These are phyloP conservation scores for Colletotrichum cuscutae DNA, from an alignment of 2,329 filamentous ascomycete genomes.

Conservation along the genomic window DNA sequence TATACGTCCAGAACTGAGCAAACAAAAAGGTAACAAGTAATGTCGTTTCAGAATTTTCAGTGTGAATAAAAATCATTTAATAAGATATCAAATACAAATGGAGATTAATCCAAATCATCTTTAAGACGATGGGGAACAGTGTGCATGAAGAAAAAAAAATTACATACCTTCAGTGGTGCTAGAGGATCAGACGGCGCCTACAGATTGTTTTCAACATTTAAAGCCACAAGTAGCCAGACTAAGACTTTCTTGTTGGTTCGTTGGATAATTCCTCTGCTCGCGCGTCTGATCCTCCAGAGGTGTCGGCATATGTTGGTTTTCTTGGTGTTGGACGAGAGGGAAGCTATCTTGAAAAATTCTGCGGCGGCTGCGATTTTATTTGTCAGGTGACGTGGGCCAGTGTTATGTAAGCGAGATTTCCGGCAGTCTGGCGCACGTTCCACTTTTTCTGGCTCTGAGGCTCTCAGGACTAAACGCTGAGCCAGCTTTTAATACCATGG, in stretches of 20 bases:
- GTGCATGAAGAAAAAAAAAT: too few relatives aligned
- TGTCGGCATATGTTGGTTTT: not conserved
- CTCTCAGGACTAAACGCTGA: not conserved
- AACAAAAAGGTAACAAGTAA: not conserved
- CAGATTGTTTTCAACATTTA: not conserved
- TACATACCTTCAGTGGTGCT: not conserved
- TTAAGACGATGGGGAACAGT: not conserved
- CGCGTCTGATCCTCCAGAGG: not conserved
- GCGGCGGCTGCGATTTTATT: slow-evolving; percentile 8
- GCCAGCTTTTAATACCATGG: too few relatives aligned
- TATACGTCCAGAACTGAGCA: too few relatives aligned
- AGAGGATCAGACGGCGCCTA: not conserved
- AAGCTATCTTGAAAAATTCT: not conserved
- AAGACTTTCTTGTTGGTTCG: not conserved
- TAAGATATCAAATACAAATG: slow-evolving; percentile 28
- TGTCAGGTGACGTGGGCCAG: not conserved
- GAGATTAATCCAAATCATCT: slow-evolving; percentile 24
- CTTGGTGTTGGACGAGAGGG: not conserved
- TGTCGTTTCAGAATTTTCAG: slow-evolving; percentile 31
- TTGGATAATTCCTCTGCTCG: not conserved
- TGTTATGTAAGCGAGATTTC: not conserved
- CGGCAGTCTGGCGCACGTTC: not conserved
- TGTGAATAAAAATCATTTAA: slow-evolving; percentile 31
- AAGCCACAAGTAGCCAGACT: not conserved
- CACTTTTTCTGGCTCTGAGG: not conserved